Evolutionary conservation across 495 filamentous ascomycete genomes (phyloP), one percentile per base, ranked within the genome.

Genomic region (Podospora bellae-mahoneyi): DNA sequence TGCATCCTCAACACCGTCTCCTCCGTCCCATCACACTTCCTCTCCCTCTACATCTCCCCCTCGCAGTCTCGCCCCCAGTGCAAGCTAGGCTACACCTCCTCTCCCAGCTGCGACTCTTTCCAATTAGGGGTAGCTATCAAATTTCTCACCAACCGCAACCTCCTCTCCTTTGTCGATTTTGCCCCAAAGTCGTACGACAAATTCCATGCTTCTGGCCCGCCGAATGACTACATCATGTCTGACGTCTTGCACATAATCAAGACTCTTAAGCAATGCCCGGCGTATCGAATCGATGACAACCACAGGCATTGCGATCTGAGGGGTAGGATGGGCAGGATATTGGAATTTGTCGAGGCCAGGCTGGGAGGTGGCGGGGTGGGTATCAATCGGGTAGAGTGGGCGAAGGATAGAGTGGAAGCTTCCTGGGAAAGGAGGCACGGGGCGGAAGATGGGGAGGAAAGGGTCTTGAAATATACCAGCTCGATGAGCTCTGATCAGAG

Each of bases 61-160:
- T 7, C 13, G 39, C 72, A 80, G 3, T 20, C n/a, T 5, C 55
- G 55, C n/a, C 55, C 18, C 55, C 89, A 94, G 72, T 97, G 93
- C 76, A 88, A 87, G 65, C 85, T 90, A 0, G 91, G 90, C 54
- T 92, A 94, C 73, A 90, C 89, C 66, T 89, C 89, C 48, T 90
- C 87, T 54, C 79, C 84, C 18, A 85, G 90, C 68, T 97, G 93
- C 76, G 93, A 97, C 77, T 87, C 89, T 5, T 97, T 92, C 76
- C 92, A 96, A 72, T 83, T 96, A 0, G 93, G 93, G 18, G 91
- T 96, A 78, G 92, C 93, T 83, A 78, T 91, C 68, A 90, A 91
- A 54, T 97, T 96, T 76, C 88, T 97, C 28, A 74, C 83, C 4
- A 81, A 84, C 62, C 88, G 74, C 76, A 81, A 70, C 76, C 84